A percentile compares a stretch with the other conserved stretches of the same genome.
phyloP scores from a whole-genome alignment of 1,284 basidiomycete species.

The Meira nashicola region DNA sequence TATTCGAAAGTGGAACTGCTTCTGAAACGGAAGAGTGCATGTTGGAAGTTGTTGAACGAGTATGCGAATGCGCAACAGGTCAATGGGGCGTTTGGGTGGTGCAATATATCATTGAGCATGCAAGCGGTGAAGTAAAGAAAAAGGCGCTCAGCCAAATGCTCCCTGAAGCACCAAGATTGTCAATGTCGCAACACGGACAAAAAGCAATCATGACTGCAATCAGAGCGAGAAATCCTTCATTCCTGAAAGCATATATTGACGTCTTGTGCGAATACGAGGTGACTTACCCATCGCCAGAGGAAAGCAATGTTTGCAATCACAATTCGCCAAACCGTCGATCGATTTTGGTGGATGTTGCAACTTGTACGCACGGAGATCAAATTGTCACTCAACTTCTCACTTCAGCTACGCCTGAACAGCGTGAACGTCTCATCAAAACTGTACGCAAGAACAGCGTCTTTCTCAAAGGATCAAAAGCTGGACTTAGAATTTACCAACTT shows the following conservation, averaged over 20 bases:
- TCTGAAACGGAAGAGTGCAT: slow-evolving; percentile 34
- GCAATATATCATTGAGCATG: slow-evolving; percentile 49
- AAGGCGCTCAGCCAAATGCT: slow-evolving; percentile 30
- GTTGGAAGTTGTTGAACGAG: slow-evolving; percentile 34
- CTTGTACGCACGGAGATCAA: slow-evolving; percentile 44
- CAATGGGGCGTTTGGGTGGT: slow-evolving; percentile 53
- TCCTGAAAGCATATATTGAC: slow-evolving; percentile 33
- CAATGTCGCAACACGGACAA: slow-evolving; percentile 47
- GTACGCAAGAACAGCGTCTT: slow-evolving; percentile 46
- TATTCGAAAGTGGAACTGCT: slow-evolving; percentile 29
- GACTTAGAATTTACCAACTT: slow-evolving; percentile 46
- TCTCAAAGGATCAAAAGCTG: slow-evolving; percentile 49
- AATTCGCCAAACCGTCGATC: slow-evolving; percentile 32
- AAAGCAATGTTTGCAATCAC: neutral
- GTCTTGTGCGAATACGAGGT: slow-evolving; percentile 25
- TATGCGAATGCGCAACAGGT: slow-evolving; percentile 36
- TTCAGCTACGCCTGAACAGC: slow-evolving; percentile 27
- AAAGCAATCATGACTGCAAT: slow-evolving; percentile 49
- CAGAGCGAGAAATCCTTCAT: slow-evolving; percentile 28
- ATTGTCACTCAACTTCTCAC: slow-evolving; percentile 51
- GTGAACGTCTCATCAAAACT: slow-evolving; percentile 39
- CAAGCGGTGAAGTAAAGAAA: slow-evolving; percentile 10
- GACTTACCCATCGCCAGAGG: neutral
- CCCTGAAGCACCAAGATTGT: slow-evolving; percentile 26
- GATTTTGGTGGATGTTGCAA: slow-evolving; percentile 43